Conservation (phyloP, 1,284 basidiomycete genomes). For the Leccinum insigne region DNA sequence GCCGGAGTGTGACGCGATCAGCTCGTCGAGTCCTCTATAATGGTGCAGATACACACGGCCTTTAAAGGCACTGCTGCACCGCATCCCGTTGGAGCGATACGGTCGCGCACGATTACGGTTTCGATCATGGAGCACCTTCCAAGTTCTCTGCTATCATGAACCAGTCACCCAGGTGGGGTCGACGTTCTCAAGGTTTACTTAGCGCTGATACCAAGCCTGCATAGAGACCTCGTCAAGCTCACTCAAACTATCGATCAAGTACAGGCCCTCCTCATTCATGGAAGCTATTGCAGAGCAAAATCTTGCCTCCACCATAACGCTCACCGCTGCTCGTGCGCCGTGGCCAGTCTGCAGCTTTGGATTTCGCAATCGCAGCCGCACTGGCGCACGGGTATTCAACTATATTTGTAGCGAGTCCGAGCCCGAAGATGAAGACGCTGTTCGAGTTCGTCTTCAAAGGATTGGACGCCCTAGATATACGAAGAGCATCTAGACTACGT, state of each 20-base stretch:
- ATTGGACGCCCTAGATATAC: slow-evolving; percentile 89
- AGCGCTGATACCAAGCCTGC: no score
- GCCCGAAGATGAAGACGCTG: slow-evolving; percentile 97
- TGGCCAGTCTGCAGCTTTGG: slow-evolving; percentile 96
- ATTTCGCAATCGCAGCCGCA: slow-evolving; percentile 92
- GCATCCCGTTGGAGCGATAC: no score
- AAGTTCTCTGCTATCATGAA: no score
- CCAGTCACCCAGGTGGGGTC: no score
- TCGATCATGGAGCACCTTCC: no score
- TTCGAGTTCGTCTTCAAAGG: slow-evolving; percentile 99
- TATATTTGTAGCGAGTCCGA: slow-evolving; percentile 97
- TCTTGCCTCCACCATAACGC: slow-evolving; percentile 91
- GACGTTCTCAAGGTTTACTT: no score
- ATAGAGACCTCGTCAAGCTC: slow-evolving; percentile 48
- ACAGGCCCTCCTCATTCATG: slow-evolving; percentile 89
- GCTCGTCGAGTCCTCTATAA: no score
- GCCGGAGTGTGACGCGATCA: no score
- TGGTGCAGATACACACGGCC: no score
- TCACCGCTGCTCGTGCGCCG: slow-evolving; percentile 94
- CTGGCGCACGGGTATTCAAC: slow-evolving; percentile 96
- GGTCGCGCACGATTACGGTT: no score
- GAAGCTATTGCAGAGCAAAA: slow-evolving; percentile 93
- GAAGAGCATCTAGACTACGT: slow-evolving; percentile 97
- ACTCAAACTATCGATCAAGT: slow-evolving; percentile 94
- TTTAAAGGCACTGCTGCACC: no score